Base-by-base conservation (phyloP, 139 green algal genomes). In the Chlorella sorokiniana region DNA sequence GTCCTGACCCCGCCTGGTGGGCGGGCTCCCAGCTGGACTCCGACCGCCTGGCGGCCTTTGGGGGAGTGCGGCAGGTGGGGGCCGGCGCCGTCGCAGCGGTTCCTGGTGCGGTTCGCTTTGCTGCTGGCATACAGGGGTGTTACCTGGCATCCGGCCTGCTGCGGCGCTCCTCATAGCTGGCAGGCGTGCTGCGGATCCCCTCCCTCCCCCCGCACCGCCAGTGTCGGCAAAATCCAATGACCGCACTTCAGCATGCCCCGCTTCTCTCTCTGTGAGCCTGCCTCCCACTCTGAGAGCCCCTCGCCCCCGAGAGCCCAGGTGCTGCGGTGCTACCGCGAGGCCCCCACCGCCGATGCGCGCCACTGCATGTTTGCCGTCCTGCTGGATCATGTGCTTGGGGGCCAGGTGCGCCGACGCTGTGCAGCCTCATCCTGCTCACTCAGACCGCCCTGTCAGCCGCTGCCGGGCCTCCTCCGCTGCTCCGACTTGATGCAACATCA, bases 11-110 rank as follows among this genome's bases (percentile, higher is more conserved):
- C 3, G 27, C 62, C 25, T 76, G 67, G 63, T 89, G 84, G 76
- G 69, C 45, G 2, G 29, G n/a, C 16, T 75, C 76, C 23, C 71
- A 82, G 40, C 62, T 91, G 10, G 78, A 85, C 67, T 29, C 31
- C 6, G 45, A 80, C 37, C 61, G 70, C 18, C 62, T 91, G 14
- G 42, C 45, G 27, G 83, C 77, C 11, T 89, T 91, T 85, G 87
- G 87, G 22, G 87, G 87, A 25, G 77, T 84, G 52, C 45, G 41
- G 29, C 59, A 84, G 54, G 76, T 93, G 69, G n/a, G 75, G 14
- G n/a, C n/a, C n/a, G n/a, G n/a, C n/a, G n/a, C n/a, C n/a, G n/a
- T n/a, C n/a, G n/a, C n/a, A n/a, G n/a, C n/a, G n/a, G n/a, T n/a
- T n/a, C n/a, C n/a, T n/a, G n/a, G n/a, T n/a, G n/a, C n/a, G n/a